Conservation (phyloP, 1,284 basidiomycete genomes). For the Puccinia hordei region DNA sequence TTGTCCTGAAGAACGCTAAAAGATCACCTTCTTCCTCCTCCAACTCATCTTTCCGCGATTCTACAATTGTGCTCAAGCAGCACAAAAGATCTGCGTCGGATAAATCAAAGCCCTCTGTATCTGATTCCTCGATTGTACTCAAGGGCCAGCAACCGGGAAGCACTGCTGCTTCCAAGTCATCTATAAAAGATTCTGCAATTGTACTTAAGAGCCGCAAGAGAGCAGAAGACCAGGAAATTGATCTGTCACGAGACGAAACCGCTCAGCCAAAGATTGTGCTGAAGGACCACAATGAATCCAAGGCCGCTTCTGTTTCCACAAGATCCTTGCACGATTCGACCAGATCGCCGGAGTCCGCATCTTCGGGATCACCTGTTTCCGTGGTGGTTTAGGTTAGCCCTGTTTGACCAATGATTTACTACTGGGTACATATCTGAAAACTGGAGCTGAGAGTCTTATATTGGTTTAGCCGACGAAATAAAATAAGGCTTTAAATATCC, state of each 20-base stretch:
- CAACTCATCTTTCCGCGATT: background rate
- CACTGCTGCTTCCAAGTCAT: background rate
- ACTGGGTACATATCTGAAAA: background rate
- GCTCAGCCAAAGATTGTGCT: background rate
- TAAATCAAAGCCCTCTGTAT: too few species aligned
- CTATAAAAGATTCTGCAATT: slow-evolving; percentile 1
- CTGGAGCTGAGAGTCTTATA: background rate
- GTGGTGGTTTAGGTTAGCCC: slow-evolving; percentile 2
- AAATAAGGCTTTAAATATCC: background rate
- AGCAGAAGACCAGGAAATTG: background rate
- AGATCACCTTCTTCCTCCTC: background rate
- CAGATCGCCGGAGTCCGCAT: background rate
- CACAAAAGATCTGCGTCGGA: background rate
- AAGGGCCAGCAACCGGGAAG: too few species aligned
- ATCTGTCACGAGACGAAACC: background rate
- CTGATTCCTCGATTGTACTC: too few species aligned
- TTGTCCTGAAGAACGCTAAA: background rate
- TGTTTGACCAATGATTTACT: too few species aligned
- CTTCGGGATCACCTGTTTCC: background rate
- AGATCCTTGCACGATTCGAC: background rate
- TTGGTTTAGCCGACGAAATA: background rate
- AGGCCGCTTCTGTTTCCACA: background rate
- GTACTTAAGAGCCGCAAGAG: background rate
- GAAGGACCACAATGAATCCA: background rate
- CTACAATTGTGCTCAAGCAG: slow-evolving; percentile 2